phyloP scores from a whole-genome alignment of 495 filamentous ascomycete species.

The Hyphodiscus hymeniophilus region DNA sequence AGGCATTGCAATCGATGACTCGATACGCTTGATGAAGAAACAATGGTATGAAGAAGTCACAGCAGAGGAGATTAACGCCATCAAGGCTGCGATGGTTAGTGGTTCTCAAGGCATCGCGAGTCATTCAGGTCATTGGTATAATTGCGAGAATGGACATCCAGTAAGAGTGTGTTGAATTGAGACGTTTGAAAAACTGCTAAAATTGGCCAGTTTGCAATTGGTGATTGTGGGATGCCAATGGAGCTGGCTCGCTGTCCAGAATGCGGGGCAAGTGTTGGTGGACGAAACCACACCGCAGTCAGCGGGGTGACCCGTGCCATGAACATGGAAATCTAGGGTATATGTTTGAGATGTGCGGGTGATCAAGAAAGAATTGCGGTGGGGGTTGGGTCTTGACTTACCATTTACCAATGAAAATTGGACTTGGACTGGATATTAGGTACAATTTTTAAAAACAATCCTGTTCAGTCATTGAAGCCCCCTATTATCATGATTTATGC shows the following conservation, averaged over 20 bases:
- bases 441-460: too few relatives aligned
- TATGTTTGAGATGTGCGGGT: neutral
- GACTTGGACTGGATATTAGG: too few relatives aligned
- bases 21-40: constrained; percentile 8
- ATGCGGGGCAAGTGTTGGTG: constrained; percentile 42
- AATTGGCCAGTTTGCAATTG: constrained; percentile 37
- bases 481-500: too few relatives aligned
- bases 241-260: constrained; percentile 42
- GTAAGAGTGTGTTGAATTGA: constrained; percentile 19
- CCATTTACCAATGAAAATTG: too few relatives aligned
- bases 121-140: constrained; percentile 30
- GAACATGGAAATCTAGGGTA: constrained; percentile 13
- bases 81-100: constrained; percentile 28
- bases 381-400: too few relatives aligned
- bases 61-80: constrained; percentile 23
- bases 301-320: constrained; percentile 30
- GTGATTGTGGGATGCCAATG: constrained; percentile 52
- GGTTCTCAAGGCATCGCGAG: constrained; percentile 22
- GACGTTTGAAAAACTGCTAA: neutral
- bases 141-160: constrained; percentile 27
- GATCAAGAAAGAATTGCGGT: too few relatives aligned
- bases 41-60: constrained; percentile 24
- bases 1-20: constrained; percentile 18
- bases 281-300: constrained; percentile 31
- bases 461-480: too few relatives aligned